Percentiles rank a stretch among this genome's conserved stretches.
These are phyloP conservation scores for Hibiscus syriacus DNA, from an alignment of 345 rosid genomes.

Conservation along the genomic window DNA sequence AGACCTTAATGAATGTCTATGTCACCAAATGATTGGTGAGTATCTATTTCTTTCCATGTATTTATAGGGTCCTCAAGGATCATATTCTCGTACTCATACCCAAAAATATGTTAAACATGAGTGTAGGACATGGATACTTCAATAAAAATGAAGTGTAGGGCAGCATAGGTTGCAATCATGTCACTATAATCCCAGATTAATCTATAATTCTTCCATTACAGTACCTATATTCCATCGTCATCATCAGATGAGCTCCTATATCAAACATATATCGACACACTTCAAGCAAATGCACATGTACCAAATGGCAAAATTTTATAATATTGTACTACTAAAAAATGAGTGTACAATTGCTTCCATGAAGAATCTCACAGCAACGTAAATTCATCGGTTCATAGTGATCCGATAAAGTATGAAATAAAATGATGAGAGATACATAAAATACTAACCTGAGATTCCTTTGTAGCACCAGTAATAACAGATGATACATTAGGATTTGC, in stretches of 20 bases:
- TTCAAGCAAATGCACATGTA: not conserved
- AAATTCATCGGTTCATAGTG: not conserved
- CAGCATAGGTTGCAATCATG: not conserved
- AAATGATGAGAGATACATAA: not conserved
- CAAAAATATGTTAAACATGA: not conserved
- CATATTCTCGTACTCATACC: not conserved
- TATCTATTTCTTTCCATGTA: not conserved
- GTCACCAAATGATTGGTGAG: not conserved
- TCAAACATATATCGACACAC: not conserved
- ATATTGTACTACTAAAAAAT: not conserved
- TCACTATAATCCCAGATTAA: not conserved
- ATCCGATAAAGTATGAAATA: not conserved
- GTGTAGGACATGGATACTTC: not conserved
- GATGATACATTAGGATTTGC: constrained; percentile 93
- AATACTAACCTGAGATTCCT: constrained; percentile 79
- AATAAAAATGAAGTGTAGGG: not conserved
- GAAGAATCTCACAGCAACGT: not conserved
- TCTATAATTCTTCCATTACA: not conserved
- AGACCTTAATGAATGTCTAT: not conserved
- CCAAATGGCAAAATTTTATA: not conserved
- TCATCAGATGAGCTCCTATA: not conserved
- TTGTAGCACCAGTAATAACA: constrained; percentile 93
- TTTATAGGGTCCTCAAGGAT: not conserved
- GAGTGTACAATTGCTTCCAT: not conserved
- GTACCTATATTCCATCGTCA: not conserved